These are phyloP conservation scores for Teratosphaeriaceae sp. DNA, from an alignment of 2,329 filamentous ascomycete species.

Conservation along the genomic window DNA sequence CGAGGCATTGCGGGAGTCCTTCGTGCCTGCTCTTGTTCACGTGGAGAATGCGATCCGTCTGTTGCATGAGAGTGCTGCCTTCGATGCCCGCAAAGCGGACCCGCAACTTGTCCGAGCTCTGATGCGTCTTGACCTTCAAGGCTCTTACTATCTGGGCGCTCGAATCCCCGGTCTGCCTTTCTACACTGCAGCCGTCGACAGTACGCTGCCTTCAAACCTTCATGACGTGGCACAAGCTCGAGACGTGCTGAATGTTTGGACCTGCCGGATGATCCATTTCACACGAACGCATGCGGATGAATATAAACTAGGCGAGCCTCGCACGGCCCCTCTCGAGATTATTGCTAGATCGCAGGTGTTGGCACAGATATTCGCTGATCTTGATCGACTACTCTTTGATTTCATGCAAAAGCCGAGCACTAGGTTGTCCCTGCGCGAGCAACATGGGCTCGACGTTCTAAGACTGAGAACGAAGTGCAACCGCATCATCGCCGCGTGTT, in stretches of 20 bases:
- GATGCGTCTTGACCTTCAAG: slow-evolving; percentile 27
- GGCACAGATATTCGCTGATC: slow-evolving; percentile 17
- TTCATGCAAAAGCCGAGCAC: slow-evolving; percentile 25
- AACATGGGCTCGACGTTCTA: slow-evolving; percentile 25
- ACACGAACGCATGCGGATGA: slow-evolving; percentile 22
- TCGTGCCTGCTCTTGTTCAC: slow-evolving; percentile 27
- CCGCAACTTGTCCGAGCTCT: slow-evolving; percentile 21
- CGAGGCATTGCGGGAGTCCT: slow-evolving; percentile 27
- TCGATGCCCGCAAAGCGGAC: slow-evolving; percentile 21
- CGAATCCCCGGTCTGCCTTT: slow-evolving; percentile 24
- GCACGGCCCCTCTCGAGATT: slow-evolving; percentile 22
- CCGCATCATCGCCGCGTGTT: slow-evolving; percentile 21
- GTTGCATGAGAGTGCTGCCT: slow-evolving; percentile 16
- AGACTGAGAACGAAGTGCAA: slow-evolving; percentile 24
- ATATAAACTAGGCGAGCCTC: slow-evolving; percentile 19
- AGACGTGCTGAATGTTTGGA: slow-evolving; percentile 24
- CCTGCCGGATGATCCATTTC: slow-evolving; percentile 24
- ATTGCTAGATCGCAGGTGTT: slow-evolving; percentile 22
- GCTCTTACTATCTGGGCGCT: slow-evolving; percentile 21
- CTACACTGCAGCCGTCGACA: slow-evolving; percentile 22
- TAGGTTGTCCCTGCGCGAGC: slow-evolving; percentile 22
- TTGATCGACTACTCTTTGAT: slow-evolving; percentile 22
- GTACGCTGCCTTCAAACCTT: slow-evolving; percentile 18
- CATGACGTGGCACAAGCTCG: slow-evolving; percentile 24
- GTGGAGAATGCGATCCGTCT: slow-evolving; percentile 27